Percentiles rank a stretch among this genome's conserved stretches.
Conservation (phyloP, 345 rosid species). For the Eucalyptus tenuipes region DNA sequence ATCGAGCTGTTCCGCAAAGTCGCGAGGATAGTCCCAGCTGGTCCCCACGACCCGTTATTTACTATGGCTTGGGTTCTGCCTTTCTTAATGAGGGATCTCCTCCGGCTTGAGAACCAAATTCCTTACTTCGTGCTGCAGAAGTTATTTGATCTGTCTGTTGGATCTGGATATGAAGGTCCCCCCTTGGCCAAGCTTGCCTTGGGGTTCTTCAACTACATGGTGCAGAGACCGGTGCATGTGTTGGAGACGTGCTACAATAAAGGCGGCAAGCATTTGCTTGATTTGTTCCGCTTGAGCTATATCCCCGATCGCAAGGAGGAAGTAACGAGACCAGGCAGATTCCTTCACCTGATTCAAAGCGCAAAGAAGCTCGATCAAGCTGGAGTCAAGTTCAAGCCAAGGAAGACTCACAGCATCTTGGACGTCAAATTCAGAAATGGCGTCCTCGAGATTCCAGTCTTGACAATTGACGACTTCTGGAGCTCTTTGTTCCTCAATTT, state of each 20-base stretch:
- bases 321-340: neutral
- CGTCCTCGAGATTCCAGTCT: constrained; percentile 26
- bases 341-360: constrained; percentile 35
- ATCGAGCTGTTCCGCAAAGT: constrained; percentile 57
- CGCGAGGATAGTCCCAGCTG: constrained; percentile 8
- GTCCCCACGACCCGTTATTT: constrained; percentile 45
- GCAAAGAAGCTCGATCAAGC: constrained; percentile 43
- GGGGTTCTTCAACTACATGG: constrained; percentile 42
- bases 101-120: constrained; percentile 48
- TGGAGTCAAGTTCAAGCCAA: constrained; percentile 33
- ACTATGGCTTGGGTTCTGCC: constrained; percentile 65
- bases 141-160: constrained; percentile 30
- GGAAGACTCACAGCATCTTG: constrained; percentile 21
- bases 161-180: constrained; percentile 9
- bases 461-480: constrained; percentile 24
- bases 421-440: constrained; percentile 32
- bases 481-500: constrained; percentile 31
- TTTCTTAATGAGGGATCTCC: constrained; percentile 51
- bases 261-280: constrained; percentile 49
- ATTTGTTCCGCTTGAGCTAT: constrained; percentile 38
- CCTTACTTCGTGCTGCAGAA: constrained; percentile 56
- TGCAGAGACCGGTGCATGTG: constrained; percentile 21
- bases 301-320: constrained; percentile 5
- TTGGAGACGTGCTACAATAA: constrained; percentile 8
- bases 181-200: constrained; percentile 32